A percentile compares a stretch with the other conserved stretches of the same genome.
phyloP scores from a whole-genome alignment of 192 early-diverging fungal species.

The Coemansia sp. region DNA sequence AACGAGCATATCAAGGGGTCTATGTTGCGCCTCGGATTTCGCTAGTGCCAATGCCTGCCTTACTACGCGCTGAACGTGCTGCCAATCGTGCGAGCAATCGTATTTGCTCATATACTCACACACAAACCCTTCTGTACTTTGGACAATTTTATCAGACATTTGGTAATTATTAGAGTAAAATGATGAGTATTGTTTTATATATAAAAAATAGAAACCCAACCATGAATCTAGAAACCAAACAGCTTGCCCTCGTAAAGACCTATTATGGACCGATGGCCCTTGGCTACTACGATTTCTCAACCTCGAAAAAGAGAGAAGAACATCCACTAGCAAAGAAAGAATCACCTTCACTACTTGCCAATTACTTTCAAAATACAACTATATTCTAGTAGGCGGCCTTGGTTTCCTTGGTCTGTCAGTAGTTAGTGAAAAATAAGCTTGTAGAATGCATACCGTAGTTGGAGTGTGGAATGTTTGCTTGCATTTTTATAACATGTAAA shows the following conservation, averaged over 20 bases:
- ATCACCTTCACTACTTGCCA: too few relatives aligned
- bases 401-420: not conserved
- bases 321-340: too few relatives aligned
- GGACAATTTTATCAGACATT: not conserved
- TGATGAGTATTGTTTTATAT: too few relatives aligned
- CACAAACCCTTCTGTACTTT: conserved; percentile 59
- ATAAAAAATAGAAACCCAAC: too few relatives aligned
- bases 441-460: not conserved
- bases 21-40: conserved; percentile 25
- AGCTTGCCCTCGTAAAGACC: too few relatives aligned
- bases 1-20: conserved; percentile 58
- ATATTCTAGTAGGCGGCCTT: too few relatives aligned
- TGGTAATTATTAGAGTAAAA: not conserved
- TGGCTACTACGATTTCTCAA: too few relatives aligned
- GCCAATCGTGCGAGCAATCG: conserved; percentile 73
- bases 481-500: not conserved
- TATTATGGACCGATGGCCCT: too few relatives aligned
- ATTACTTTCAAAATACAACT: too few relatives aligned
- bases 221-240: too few relatives aligned
- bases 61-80: conserved; percentile 70
- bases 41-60: conserved; percentile 56
- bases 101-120: conserved; percentile 65
- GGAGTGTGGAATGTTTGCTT: not conserved
- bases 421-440: not conserved
- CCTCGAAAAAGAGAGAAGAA: too few relatives aligned